Evolutionary conservation across 2,329 filamentous ascomycete species (phyloP).

Genomic region (Microdochium nivale): DNA sequence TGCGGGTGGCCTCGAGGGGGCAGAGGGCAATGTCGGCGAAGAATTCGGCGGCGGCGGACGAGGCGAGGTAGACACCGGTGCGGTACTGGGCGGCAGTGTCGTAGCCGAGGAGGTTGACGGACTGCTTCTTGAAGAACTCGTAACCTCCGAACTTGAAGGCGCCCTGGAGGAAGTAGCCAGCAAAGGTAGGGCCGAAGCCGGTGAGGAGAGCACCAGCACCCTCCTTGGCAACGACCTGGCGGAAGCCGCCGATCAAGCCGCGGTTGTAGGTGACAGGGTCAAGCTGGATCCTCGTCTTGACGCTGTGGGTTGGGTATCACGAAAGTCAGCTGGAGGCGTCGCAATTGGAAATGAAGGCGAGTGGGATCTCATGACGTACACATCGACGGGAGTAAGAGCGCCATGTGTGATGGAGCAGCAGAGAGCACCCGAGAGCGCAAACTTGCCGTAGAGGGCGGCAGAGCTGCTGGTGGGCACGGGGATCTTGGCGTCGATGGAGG

Average conservation of each 20-base stretch:
- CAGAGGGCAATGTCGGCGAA: constrained; percentile 61
- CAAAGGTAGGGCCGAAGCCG: constrained; percentile 62
- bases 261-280: constrained; percentile 68
- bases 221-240: constrained; percentile 61
- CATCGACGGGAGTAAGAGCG: constrained; percentile 94
- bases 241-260: constrained; percentile 65
- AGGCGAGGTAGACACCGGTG: constrained; percentile 58
- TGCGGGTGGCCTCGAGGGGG: constrained; percentile 70
- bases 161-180: constrained; percentile 73
- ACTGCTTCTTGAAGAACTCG: constrained; percentile 76
- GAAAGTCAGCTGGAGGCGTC: not conserved
- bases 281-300: constrained; percentile 75
- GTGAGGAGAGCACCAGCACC: constrained; percentile 65
- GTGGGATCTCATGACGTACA: constrained; percentile 57
- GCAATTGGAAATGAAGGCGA: not conserved
- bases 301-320: constrained; percentile 35
- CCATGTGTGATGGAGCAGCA: constrained; percentile 99
- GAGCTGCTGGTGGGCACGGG: not conserved
- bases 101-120: constrained; percentile 59
- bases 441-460: constrained; percentile 73
- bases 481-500: not conserved
- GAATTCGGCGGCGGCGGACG: constrained; percentile 41
- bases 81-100: constrained; percentile 58
- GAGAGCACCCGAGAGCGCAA: constrained; percentile 93
- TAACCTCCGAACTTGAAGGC: constrained; percentile 77